Base-by-base conservation (phyloP, 176 grass and related monocot species). In the Aegilops longissima region DNA sequence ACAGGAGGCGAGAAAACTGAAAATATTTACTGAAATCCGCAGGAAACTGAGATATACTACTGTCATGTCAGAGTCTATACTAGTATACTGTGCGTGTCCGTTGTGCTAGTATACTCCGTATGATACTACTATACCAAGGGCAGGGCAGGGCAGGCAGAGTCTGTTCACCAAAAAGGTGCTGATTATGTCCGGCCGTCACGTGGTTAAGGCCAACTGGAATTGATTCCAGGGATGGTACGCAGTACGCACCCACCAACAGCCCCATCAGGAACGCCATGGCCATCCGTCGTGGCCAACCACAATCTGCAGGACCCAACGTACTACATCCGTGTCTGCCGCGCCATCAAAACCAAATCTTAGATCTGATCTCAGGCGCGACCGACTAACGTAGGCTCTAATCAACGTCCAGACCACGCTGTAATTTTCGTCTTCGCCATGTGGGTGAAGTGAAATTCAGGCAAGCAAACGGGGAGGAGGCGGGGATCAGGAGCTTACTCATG, bases 401-500 rank as follows among this genome's bases (percentile, higher is more conserved):
- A 52, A 83, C 54, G 51, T 54, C 16, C 16, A n/a, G n/a, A 69
- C 51, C 34, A 9, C 51, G 39, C 27, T 6, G 63, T 64, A 90
- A 30, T 9, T 6, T 38, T 38, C 44, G n/a, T n/a, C n/a, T 75
- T 61, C 3, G 44, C 54, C 24, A 38, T 42, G 40, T 42, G 40
- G 40, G 9, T 25, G 23, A 63, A 47, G 49, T 90, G 61, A 70
- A 76, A 61, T 23, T 52, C 51, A 58, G 52, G 18, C 51, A 56
- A 72, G 20, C 14, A 12, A 31, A 56, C 25, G 31, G 9, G 49
- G 27, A n/a, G n/a, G 68, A 75, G 29, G 61, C n/a, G n/a, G n/a
- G n/a, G n/a, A 36, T n/a, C n/a, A 5, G 18, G 24, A 83, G 91
- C 94, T 91, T 86, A 99, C 97, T 90, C 88, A 72, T 91, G 66